Base-by-base conservation (phyloP, 768 basidiomycete species). In the Russula sp. region DNA sequence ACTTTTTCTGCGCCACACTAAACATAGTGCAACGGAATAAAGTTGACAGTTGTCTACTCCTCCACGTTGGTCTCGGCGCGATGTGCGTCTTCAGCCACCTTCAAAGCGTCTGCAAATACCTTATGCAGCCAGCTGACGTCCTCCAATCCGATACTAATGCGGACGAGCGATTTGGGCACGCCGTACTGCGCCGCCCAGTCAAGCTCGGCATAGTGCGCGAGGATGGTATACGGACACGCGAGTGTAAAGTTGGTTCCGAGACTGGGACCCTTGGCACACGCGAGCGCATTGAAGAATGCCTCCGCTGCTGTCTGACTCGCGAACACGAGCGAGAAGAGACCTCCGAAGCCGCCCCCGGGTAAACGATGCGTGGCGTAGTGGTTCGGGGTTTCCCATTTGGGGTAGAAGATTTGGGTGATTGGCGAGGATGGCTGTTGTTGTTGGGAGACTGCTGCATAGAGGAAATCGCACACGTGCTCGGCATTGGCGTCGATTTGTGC, bases 181-280 rank as follows among this genome's bases (percentile, higher is more conserved):
- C 92, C 94, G 75, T 84, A 96, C 65, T 80, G 77, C 56, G 83
- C 87, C 18, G 95, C 96, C 96, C 96, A 99, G 42, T 89, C 91
- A 66, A 96, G 77, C 75, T 99, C 96, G 0, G 76, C 72, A 69
- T 85, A 98, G 74, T 98, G 96, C 42, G 92, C 96, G 28, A 99
- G 79, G 63, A 98, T 86, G 11, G 92, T 91, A 73, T 92, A 98
- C 28, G 95, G 96, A 69, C 87, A 94, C 36, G 94, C 93, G 34
- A 98, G 81, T 2, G 96, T 98, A 74, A 98, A 98, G 80, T 93
- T 97, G 24, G 96, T 98, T 2, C 96, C 96, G 10, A 92, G 81
- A 71, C 87, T 88, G 0, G 96, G 96, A 3, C 96, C 96, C 73
- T 98, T 99, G 68, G 83, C 82, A 74, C 87, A 94, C 9, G 82